These are phyloP conservation scores for Cavenderia fasciculata DNA, from an alignment of 78 protist species.

Conservation along the genomic window DNA sequence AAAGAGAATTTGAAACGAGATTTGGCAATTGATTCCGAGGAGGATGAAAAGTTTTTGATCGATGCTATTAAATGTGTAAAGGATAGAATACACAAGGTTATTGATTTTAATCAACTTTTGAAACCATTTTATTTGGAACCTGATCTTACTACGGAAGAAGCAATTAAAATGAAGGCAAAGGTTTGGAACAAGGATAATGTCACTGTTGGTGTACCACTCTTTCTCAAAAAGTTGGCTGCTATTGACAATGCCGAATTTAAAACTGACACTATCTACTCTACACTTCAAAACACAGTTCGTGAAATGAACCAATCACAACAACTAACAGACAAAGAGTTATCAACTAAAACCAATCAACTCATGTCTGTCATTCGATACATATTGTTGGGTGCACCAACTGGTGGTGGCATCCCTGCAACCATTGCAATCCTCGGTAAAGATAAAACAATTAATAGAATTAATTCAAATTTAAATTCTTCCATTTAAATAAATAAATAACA, in stretches of 20 bases:
- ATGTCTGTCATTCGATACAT: slow-evolving; percentile 42
- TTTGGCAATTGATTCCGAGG: neutral
- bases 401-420: slow-evolving; percentile 63
- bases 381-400: slow-evolving; percentile 13
- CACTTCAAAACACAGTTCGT: neutral
- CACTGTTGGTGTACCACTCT: neutral
- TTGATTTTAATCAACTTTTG: slow-evolving; percentile 1
- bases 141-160: slow-evolving; percentile 4
- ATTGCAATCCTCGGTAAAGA: slow-evolving; percentile 58
- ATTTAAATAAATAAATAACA: neutral
- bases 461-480: slow-evolving; percentile 7
- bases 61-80: slow-evolving; percentile 57
- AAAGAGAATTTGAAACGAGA: neutral
- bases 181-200: slow-evolving; percentile 21
- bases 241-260: neutral
- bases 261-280: slow-evolving; percentile 1
- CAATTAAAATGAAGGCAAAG: slow-evolving; percentile 37
- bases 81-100: slow-evolving; percentile 30
- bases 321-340: slow-evolving; percentile 36
- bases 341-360: slow-evolving; percentile 45
- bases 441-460: slow-evolving; percentile 15
- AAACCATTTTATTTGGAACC: slow-evolving; percentile 11
- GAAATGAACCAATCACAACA: neutral
- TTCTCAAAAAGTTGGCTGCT: neutral
- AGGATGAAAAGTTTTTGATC: slow-evolving; percentile 26